Evolutionary conservation across 1,284 basidiomycete genomes (phyloP), one percentile per base, ranked within the genome.

Genomic region (Neotropicomus parvogracilis): DNA sequence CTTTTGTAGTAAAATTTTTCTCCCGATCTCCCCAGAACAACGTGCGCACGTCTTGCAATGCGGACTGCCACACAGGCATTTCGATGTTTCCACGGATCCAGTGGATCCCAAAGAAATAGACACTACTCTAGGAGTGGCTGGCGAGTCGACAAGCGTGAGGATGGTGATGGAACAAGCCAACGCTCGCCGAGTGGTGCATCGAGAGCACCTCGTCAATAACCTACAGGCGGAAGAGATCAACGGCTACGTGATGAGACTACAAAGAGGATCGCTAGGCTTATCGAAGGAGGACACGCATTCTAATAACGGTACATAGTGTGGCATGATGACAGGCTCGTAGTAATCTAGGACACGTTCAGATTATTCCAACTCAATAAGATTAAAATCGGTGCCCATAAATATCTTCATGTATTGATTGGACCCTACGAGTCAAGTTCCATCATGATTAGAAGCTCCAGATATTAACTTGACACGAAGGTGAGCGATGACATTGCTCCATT

Each of bases 1-100:
- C 56, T 82, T 82, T 59, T 81, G 79, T 53, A 71, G 77, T 31
- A 77, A 76, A 50, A 68, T 80, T 17, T 80, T 79, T 62, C 74
- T 73, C 49, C 79, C 80, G n/a, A 80, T 76, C 4, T 68, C 73
- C 19, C 77, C 77, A 7, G 79, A 78, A 50, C 68, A 78, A 44
- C 77, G 76, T 43, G 57, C 64, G 3, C 17, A 8, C 3, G 62
- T 40, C 7, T 8, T 54, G 47, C 37, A 17, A 39, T 46, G 37
- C 8, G 62, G 53, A 16, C 21, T 63, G 3, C 56, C 62, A 19
- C 62, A 65, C 34, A 63, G 69, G 29, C 60, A 78, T 17, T 60
- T 81, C 20, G 77, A 82, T 48, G 69, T 79, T 28, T 67, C 69
- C 7, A 55, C 62, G 17, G 75, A 75, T 17, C 50, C 79, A 3